Conservation (phyloP, 139 green algal genomes). For the Micractinium sp. region DNA sequence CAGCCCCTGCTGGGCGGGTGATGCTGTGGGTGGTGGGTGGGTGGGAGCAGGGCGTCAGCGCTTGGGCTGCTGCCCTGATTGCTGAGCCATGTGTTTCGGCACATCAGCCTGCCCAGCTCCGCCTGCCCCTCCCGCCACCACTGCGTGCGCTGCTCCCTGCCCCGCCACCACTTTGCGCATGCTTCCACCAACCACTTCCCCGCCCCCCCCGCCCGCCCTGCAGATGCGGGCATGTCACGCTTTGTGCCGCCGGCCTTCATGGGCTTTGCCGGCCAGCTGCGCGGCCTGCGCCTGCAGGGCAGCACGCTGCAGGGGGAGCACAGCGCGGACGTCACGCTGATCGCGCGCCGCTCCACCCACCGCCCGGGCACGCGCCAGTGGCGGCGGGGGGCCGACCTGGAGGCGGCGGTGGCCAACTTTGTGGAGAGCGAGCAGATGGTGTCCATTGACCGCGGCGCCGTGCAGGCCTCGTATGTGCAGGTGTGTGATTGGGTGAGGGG, state of each 20-base stretch:
- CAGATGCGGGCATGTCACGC: constrained; percentile 45
- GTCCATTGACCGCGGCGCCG: constrained; percentile 46
- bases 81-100: neutral
- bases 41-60: too few species aligned
- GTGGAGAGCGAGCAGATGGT: constrained; percentile 93
- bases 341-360: constrained; percentile 64
- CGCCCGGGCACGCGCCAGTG: constrained; percentile 84
- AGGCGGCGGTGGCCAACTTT: constrained; percentile 85
- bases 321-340: constrained; percentile 61
- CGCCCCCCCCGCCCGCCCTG: neutral
- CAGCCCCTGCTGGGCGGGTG: constrained; percentile 62
- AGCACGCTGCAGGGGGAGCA: neutral
- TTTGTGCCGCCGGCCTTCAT: constrained; percentile 75
- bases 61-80: neutral
- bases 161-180: neutral
- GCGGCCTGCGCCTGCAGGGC: constrained; percentile 51
- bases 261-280: constrained; percentile 80
- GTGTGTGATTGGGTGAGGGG: neutral
- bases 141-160: neutral
- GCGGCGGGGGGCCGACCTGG: constrained; percentile 77
- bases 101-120: neutral
- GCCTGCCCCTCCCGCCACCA: neutral
- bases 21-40: too few species aligned
- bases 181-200: too few species aligned
- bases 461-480: constrained; percentile 68